Percentiles rank a stretch among this genome's conserved stretches.
Conservation (phyloP, 176 grass and related monocot species). For the Triticum dicoccoides region DNA sequence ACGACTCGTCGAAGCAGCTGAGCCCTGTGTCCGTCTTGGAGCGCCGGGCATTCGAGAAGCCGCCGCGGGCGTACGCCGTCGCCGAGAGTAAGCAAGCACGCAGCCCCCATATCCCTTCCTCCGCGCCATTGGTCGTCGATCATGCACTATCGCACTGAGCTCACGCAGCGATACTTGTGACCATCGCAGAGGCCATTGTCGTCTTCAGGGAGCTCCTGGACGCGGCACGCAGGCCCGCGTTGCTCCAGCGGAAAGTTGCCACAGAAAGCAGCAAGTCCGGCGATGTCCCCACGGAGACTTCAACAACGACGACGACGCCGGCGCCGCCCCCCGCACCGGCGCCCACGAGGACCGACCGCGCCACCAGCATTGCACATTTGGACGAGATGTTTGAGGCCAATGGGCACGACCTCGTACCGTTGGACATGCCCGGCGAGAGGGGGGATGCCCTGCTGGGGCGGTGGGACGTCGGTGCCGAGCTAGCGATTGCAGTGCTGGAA, state of each 20-base stretch:
- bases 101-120: not conserved
- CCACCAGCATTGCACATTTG: not conserved
- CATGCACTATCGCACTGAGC: not conserved
- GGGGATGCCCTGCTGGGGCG: not conserved
- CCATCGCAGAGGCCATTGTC: conserved; percentile 17
- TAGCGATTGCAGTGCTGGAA: conserved; percentile 32
- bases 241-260: not conserved
- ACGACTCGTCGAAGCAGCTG: conserved; percentile 24
- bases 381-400: not conserved
- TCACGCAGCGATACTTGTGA: not conserved
- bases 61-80: not conserved
- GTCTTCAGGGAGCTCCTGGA: conserved; percentile 24
- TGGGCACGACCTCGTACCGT: not conserved
- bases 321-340: not conserved
- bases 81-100: conserved; percentile 10
- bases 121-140: not conserved
- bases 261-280: too few species aligned
- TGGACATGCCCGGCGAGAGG: not conserved
- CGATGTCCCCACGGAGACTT: not conserved
- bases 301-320: too few species aligned
- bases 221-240: not conserved
- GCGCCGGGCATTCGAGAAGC: conserved; percentile 12
- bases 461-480: not conserved
- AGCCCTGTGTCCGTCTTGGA: conserved; percentile 54
- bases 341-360: not conserved